phyloP scores from a whole-genome alignment of 768 basidiomycete species.

The Collybiopsis confluens region DNA sequence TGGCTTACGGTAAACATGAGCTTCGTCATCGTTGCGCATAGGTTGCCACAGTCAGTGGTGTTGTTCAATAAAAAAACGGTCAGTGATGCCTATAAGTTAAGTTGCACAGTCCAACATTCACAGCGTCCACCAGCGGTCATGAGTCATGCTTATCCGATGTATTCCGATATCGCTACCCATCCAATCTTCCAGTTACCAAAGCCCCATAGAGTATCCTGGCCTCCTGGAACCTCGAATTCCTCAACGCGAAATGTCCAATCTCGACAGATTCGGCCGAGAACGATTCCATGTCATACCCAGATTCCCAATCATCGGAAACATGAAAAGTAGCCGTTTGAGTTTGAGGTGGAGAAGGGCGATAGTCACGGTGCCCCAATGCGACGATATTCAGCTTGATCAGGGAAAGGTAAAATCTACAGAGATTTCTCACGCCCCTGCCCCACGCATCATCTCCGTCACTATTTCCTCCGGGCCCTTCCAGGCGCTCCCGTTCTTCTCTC shows the following conservation, averaged over 20 bases:
- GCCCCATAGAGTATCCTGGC: constrained; percentile 69
- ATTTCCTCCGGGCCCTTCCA: constrained; percentile 13
- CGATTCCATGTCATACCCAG: constrained; percentile 32
- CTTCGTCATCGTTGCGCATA: too few relatives aligned
- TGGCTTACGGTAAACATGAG: too few relatives aligned
- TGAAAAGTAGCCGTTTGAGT: not conserved
- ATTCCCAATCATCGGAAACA: not conserved
- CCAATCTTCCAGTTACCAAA: constrained; percentile 36
- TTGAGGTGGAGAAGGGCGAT: not conserved
- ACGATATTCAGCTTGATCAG: constrained; percentile 65
- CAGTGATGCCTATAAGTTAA: too few relatives aligned
- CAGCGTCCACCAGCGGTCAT: too few relatives aligned
- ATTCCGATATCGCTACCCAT: not conserved
- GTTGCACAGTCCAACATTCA: too few relatives aligned
- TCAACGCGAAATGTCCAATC: constrained; percentile 74
- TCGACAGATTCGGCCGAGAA: constrained; percentile 60
- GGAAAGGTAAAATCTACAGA: constrained; percentile 74
- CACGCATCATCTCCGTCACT: constrained; percentile 65
- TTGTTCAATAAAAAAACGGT: too few relatives aligned
- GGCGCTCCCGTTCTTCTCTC: constrained; percentile 61
- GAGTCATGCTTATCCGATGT: too few relatives aligned
- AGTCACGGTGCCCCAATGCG: not conserved
- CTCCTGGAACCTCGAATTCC: constrained; percentile 70
- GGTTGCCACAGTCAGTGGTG: too few relatives aligned
- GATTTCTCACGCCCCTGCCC: constrained; percentile 68